A percentile compares a stretch with the other conserved stretches of the same genome.
Conservation (phyloP, 208 protist genomes). For the Herpetomonas muscarum region DNA sequence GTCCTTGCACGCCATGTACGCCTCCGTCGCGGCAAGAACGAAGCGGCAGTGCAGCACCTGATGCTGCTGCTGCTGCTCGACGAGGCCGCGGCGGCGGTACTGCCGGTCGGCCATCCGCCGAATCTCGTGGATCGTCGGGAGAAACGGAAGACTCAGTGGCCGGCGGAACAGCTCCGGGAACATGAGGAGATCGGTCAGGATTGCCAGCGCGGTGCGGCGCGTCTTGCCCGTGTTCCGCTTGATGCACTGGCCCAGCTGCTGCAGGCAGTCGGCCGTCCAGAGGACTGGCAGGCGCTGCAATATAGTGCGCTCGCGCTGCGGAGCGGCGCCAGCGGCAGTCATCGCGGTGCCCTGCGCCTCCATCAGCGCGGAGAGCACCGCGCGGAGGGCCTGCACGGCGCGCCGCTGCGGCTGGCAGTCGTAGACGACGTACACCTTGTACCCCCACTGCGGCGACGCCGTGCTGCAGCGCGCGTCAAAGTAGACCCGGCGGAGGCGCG, state of each 20-base stretch:
- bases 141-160: conserved; percentile 16
- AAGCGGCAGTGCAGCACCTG: conserved; percentile 55
- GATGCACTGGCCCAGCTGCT: conserved; percentile 30
- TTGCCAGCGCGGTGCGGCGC: conserved; percentile 67
- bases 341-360: not conserved
- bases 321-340: too few relatives aligned
- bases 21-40: conserved; percentile 65
- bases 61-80: conserved; percentile 14
- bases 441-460: conserved; percentile 75
- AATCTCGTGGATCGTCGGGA: conserved; percentile 44
- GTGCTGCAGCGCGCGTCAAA: conserved; percentile 56
- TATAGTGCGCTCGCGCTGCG: not conserved
- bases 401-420: conserved; percentile 48
- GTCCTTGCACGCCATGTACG: conserved; percentile 65
- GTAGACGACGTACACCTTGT: conserved; percentile 70
- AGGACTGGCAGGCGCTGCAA: conserved; percentile 7
- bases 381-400: conserved; percentile 58
- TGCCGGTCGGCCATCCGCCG: conserved; percentile 73
- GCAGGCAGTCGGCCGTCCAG: conserved; percentile 48
- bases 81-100: conserved; percentile 33
- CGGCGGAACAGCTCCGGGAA: conserved; percentile 30
- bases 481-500: conserved; percentile 56
- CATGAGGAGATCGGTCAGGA: conserved; percentile 69
- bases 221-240: conserved; percentile 64
- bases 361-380: conserved; percentile 39